phyloP scores from a whole-genome alignment of 805 yeast genomes.

The Candida coquimbonensis region DNA sequence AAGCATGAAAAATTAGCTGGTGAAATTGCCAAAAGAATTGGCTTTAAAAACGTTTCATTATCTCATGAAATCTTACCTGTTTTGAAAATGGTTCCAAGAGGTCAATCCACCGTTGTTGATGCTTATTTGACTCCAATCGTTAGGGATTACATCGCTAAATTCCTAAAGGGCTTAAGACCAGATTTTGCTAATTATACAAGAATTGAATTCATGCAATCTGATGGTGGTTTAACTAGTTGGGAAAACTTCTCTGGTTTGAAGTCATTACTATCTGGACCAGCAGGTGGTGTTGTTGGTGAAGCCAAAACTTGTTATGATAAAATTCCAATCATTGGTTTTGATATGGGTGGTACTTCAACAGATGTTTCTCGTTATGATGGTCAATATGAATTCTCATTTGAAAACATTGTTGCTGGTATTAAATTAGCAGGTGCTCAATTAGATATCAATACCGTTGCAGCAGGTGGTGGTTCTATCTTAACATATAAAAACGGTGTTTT shows the following conservation, averaged over 20 bases:
- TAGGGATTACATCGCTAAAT: slow-evolving; percentile 31
- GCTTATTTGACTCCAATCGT: slow-evolving; percentile 40
- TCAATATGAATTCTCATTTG: slow-evolving; percentile 25
- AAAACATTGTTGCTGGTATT: slow-evolving; percentile 32
- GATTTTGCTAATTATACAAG: slow-evolving; percentile 31
- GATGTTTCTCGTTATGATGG: slow-evolving; percentile 31
- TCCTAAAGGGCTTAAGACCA: slow-evolving; percentile 26
- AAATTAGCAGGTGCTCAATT: slow-evolving; percentile 35
- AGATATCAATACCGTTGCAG: slow-evolving; percentile 32
- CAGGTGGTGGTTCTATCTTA: slow-evolving; percentile 31
- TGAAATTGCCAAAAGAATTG: slow-evolving; percentile 27
- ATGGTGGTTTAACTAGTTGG: slow-evolving; percentile 51
- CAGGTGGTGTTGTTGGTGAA: slow-evolving; percentile 56
- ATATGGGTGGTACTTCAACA: slow-evolving; percentile 37
- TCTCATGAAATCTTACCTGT: slow-evolving; percentile 32
- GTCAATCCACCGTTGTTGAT: slow-evolving; percentile 35
- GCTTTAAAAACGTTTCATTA: slow-evolving; percentile 26
- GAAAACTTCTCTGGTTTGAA: slow-evolving; percentile 45
- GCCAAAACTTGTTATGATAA: slow-evolving; percentile 45
- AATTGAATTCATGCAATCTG: slow-evolving; percentile 51
- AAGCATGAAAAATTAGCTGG: slow-evolving; percentile 30
- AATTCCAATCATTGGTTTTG: slow-evolving; percentile 31
- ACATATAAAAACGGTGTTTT: slow-evolving; percentile 30
- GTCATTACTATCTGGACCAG: slow-evolving; percentile 52
- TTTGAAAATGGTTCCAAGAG: slow-evolving; percentile 33